Percentiles rank a stretch among this genome's conserved stretches.
Conservation (phyloP, 1,284 basidiomycete species). For the Cerrena zonata region DNA sequence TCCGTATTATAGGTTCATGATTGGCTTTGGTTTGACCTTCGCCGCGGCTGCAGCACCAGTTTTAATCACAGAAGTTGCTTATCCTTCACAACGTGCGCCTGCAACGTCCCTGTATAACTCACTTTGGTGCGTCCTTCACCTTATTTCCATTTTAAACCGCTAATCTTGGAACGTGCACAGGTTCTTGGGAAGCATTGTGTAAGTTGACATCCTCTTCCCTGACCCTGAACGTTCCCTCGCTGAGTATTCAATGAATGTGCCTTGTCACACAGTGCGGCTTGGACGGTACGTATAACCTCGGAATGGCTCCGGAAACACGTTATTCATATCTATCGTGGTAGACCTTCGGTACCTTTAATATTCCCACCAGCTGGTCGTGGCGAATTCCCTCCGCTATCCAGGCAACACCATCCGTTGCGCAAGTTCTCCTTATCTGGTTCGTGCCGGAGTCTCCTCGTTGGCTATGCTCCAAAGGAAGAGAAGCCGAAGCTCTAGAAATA, state of each 20-base stretch:
- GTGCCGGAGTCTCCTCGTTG: constrained; percentile 59
- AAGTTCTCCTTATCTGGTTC: constrained; percentile 48
- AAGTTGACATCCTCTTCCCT: constrained; percentile 22
- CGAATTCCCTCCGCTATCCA: constrained; percentile 59
- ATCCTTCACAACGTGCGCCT: constrained; percentile 47
- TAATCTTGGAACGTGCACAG: constrained; percentile 12
- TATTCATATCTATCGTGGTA: constrained; percentile 20
- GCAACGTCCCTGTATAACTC: constrained; percentile 52
- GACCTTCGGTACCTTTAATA: constrained; percentile 55
- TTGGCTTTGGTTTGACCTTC: constrained; percentile 53
- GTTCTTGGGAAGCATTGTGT: constrained; percentile 41
- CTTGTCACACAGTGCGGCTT: constrained; percentile 37
- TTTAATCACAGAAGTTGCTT: constrained; percentile 51
- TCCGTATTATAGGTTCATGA: constrained; percentile 34
- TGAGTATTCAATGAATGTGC: not conserved
- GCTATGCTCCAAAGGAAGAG: constrained; percentile 48
- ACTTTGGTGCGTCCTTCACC: constrained; percentile 36
- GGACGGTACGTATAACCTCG: constrained; percentile 32
- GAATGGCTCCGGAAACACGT: not conserved
- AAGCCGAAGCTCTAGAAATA: constrained; percentile 41
- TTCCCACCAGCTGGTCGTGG: constrained; percentile 51
- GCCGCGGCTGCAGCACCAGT: constrained; percentile 46
- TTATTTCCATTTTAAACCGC: not conserved
- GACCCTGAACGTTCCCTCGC: constrained; percentile 6
- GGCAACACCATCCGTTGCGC: constrained; percentile 50